Percentiles rank a stretch among this genome's conserved stretches.
These are phyloP conservation scores for Metschnikowia lachancei DNA, from an alignment of 805 yeast genomes.

Conservation along the genomic window DNA sequence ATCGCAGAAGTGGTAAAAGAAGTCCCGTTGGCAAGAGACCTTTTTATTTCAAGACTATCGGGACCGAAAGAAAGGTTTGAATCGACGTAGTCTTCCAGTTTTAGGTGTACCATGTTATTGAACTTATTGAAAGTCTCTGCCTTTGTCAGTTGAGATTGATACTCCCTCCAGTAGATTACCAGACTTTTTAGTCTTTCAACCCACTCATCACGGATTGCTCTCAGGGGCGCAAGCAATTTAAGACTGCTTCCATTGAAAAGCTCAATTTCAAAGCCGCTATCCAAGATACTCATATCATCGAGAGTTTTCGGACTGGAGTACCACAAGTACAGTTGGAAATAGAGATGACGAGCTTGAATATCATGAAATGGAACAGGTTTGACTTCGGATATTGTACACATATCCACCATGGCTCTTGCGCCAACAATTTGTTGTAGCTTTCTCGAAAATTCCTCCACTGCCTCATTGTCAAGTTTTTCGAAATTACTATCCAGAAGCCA, in stretches of 20 bases:
- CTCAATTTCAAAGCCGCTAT: constrained; percentile 53
- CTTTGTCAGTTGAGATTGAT: constrained; percentile 40
- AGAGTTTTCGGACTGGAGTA: constrained; percentile 24
- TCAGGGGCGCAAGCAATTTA: constrained; percentile 55
- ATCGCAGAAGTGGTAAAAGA: constrained; percentile 55
- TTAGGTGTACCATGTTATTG: constrained; percentile 46
- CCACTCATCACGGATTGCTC: constrained; percentile 62
- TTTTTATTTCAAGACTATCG: constrained; percentile 17
- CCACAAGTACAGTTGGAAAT: constrained; percentile 32
- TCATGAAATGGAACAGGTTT: constrained; percentile 26
- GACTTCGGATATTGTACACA: constrained; percentile 48
- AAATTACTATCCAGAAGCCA: constrained; percentile 60
- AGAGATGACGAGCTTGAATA: constrained; percentile 25
- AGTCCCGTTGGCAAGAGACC: constrained; percentile 49
- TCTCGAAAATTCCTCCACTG: constrained; percentile 65
- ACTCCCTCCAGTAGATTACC: constrained; percentile 54
- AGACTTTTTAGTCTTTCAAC: constrained; percentile 46
- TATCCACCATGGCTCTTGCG: constrained; percentile 61
- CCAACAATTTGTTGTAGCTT: constrained; percentile 52
- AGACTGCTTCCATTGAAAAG: constrained; percentile 46
- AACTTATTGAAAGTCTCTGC: constrained; percentile 37
- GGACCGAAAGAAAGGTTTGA: constrained; percentile 45
- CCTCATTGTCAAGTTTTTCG: constrained; percentile 50
- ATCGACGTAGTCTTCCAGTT: constrained; percentile 56
- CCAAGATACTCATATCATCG: constrained; percentile 33